Evolutionary conservation across 2,329 filamentous ascomycete species (phyloP).

Genomic region (Ceratocystis lukuohia): DNA sequence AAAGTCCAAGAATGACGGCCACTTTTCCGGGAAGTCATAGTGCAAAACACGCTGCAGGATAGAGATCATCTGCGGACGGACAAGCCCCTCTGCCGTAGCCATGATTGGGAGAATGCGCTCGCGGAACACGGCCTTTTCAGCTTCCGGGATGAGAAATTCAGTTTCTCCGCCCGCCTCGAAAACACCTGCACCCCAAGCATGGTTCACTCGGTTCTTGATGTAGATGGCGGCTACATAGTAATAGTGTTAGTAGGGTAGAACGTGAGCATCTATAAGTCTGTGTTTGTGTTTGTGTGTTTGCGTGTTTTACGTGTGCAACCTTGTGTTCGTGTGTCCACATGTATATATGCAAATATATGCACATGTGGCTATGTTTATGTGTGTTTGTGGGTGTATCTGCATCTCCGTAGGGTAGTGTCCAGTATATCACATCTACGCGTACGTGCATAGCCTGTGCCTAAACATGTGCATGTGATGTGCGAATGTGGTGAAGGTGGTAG

Average conservation of each 20-base stretch:
- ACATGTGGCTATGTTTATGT: too few relatives aligned
- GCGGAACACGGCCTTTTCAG: slow-evolving; percentile 77
- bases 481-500: too few relatives aligned
- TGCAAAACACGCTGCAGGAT: slow-evolving; percentile 92
- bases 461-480: too few relatives aligned
- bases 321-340: too few relatives aligned
- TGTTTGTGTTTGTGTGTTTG: too few relatives aligned
- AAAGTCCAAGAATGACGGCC: slow-evolving; percentile 89
- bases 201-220: slow-evolving; percentile 91
- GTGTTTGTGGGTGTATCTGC: too few relatives aligned
- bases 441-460: too few relatives aligned
- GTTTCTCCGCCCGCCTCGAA: slow-evolving; percentile 55
- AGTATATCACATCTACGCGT: too few relatives aligned
- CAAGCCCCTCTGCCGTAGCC: slow-evolving; percentile 62
- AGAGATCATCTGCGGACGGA: slow-evolving; percentile 86
- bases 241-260: background rate
- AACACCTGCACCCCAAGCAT: slow-evolving; percentile 75
- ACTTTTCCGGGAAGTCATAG: slow-evolving; percentile 85
- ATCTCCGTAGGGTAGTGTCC: too few relatives aligned
- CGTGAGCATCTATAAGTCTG: too few relatives aligned
- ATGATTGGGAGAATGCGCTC: slow-evolving; percentile 81
- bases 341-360: too few relatives aligned
- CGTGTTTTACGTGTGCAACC: too few relatives aligned
- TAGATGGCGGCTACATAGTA: slow-evolving; percentile 71
- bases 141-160: slow-evolving; percentile 66